Evolutionary conservation across 306 rosid genomes (phyloP), one percentile per base, ranked within the genome.

Genomic region (Astragalus glycyphyllos): DNA sequence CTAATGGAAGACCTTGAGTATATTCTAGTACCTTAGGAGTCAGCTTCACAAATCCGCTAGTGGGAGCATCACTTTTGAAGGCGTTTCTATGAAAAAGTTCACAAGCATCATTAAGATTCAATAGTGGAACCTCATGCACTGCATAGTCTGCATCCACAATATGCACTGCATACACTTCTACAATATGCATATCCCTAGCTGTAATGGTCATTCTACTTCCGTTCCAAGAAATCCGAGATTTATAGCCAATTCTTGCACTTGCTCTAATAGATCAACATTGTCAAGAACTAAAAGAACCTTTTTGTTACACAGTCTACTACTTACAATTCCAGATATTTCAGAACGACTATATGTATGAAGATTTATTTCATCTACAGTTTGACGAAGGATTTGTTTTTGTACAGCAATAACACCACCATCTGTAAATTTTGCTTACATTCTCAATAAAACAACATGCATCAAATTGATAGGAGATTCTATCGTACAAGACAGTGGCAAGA

Each of bases 141-240:
- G 2, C 17, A 16, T 56, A n/a, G n/a, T n/a, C n/a, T n/a, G n/a
- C n/a, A n/a, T n/a, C n/a, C n/a, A n/a, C n/a, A n/a, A n/a, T n/a
- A n/a, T n/a, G 1, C 0, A 2, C 75, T 2, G 56, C 72, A 29
- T 23, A 64, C 4, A 3, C 58, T 13, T 16, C 20, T 13, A 77
- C 31, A 37, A 69, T 69, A 53, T 61, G 72, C 29, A 6, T 1
- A 44, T 70, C 68, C 23, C 72, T 77, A 1, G 46, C 54, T 11
- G 72, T 70, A 5, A 77, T 34, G 20, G 70, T 34, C 2, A 70
- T 62, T 61, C 67, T 70, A 54, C 81, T 77, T 6, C 72, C 67
- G 0, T 0, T 1, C 2, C 10, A 63, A 62, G 65, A 59, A 37
- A 44, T 6, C 12, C 4, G 3, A 67, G 59, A 6, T 70, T 51